Conservation (phyloP, 257 asterid genomes). For the Solanum ahanhuiri region DNA sequence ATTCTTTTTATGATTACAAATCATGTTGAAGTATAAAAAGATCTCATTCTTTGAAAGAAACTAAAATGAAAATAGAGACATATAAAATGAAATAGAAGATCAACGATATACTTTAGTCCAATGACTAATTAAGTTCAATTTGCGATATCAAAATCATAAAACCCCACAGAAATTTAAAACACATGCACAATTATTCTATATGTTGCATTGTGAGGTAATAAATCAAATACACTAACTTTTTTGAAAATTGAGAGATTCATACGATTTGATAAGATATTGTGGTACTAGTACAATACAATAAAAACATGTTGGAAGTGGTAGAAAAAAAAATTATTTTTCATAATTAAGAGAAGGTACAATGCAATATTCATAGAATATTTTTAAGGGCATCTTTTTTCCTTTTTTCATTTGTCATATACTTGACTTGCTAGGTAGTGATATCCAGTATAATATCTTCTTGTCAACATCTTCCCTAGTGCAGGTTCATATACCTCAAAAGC, state of each 20-base stretch:
- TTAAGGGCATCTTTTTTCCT: neutral
- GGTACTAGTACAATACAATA: neutral
- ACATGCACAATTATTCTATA: neutral
- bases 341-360: neutral
- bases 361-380: neutral
- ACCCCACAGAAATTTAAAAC: neutral
- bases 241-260: neutral
- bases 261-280: neutral
- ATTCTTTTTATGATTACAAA: neutral
- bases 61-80: neutral
- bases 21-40: neutral
- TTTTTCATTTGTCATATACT: neutral
- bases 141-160: too few relatives aligned
- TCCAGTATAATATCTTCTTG: neutral
- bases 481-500: constrained; percentile 25
- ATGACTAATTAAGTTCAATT: neutral
- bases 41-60: neutral
- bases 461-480: constrained; percentile 1
- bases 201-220: neutral
- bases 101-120: neutral
- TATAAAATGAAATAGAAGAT: neutral
- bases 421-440: neutral
- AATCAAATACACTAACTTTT: neutral
- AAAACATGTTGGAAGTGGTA: neutral
- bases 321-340: neutral